phyloP scores from a whole-genome alignment of 306 rosid species.

The Phaseolus lunatus region DNA sequence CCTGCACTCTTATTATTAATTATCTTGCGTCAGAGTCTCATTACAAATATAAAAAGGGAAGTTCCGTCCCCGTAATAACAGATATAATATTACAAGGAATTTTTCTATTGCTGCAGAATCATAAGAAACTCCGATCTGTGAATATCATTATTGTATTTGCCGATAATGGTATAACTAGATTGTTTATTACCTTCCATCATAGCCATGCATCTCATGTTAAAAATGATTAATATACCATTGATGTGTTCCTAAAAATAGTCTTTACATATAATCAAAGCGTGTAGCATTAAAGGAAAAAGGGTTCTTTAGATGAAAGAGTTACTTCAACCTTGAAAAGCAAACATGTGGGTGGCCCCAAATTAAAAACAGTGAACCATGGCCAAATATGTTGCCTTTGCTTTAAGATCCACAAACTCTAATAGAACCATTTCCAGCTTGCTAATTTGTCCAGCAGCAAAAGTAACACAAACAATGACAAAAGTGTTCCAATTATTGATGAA shows the following conservation, averaged over 20 bases:
- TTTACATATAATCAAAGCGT: too few species aligned
- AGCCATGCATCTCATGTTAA: not conserved
- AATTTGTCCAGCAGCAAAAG: conserved; percentile 2
- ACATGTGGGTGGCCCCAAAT: conserved; percentile 9
- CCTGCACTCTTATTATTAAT: too few species aligned
- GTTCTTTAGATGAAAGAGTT: conserved; percentile 15
- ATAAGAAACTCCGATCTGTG: not conserved
- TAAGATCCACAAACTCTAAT: conserved; percentile 20
- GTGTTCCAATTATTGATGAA: too few species aligned
- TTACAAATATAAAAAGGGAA: too few species aligned
- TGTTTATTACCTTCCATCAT: not conserved
- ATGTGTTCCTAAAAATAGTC: not conserved
- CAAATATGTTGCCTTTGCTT: conserved; percentile 30
- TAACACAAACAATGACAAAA: too few species aligned
- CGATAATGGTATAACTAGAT: too few species aligned
- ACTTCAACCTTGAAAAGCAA: conserved; percentile 27
- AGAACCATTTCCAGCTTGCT: not conserved
- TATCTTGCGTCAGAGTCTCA: too few species aligned
- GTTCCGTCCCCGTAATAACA: too few species aligned
- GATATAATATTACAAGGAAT: too few species aligned
- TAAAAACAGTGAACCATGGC: not conserved
- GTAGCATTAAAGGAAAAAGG: not conserved
- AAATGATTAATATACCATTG: not conserved
- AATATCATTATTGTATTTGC: not conserved
- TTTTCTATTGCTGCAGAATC: not conserved